A percentile compares a stretch with the other conserved stretches of the same genome.
Conservation (phyloP, 2,329 filamentous ascomycete species). For the Trichoderma sp. region DNA sequence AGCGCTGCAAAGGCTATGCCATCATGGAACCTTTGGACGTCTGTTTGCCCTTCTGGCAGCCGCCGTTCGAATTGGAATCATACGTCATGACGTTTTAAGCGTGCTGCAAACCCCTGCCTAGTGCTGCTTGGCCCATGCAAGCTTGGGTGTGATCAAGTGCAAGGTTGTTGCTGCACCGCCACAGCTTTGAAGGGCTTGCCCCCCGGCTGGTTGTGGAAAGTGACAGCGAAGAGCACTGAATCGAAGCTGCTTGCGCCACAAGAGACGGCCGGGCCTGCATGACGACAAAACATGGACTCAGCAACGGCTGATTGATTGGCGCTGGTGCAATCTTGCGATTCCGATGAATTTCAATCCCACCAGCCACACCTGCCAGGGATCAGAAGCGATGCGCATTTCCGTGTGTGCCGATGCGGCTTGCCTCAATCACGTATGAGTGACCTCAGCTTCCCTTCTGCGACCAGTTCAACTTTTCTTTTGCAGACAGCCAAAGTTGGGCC, state of each 20-base stretch:
- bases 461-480: background rate
- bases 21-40: background rate
- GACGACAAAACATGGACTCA: background rate
- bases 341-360: background rate
- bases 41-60: background rate
- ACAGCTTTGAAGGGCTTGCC: background rate
- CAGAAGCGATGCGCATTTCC: conserved; percentile 1
- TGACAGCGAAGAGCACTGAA: too few species aligned
- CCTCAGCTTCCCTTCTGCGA: conserved; percentile 1
- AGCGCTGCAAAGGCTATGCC: background rate
- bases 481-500: background rate
- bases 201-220: too few species aligned
- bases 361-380: conserved; percentile 17
- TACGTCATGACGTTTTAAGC: conserved; percentile 12
- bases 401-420: conserved; percentile 16
- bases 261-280: conserved; percentile 1
- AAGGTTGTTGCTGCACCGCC: conserved; percentile 1
- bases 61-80: background rate
- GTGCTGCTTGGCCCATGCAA: background rate
- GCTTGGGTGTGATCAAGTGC: background rate
- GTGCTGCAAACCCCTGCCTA: conserved; percentile 20
- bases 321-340: background rate
- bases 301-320: background rate
- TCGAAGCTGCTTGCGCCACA: conserved; percentile 11
- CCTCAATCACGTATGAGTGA: conserved; percentile 21